A percentile compares a stretch with the other conserved stretches of the same genome.
Conservation (phyloP, 306 rosid genomes). For the Medicago lupulina region DNA sequence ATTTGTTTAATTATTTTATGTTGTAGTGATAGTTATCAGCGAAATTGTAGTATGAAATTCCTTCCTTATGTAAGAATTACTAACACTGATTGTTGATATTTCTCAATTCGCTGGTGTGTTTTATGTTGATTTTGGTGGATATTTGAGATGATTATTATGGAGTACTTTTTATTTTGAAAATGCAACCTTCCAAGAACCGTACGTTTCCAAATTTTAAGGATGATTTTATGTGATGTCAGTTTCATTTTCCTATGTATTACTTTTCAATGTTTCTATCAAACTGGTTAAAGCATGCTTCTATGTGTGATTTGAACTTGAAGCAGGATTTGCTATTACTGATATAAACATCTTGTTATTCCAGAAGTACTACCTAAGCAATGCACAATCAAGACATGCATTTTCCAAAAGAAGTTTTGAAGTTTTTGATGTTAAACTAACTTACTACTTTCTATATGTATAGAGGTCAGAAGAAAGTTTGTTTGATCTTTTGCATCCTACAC, state of each 20-base stretch:
- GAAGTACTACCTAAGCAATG: constrained; percentile 33
- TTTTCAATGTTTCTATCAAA: constrained; percentile 26
- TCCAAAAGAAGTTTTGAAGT: not conserved
- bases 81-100: constrained; percentile 29
- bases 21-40: constrained; percentile 14
- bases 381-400: constrained; percentile 27
- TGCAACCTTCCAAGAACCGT: constrained; percentile 11
- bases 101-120: constrained; percentile 21
- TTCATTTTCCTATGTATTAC: constrained; percentile 26
- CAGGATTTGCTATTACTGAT: constrained; percentile 22
- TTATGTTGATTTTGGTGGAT: constrained; percentile 33
- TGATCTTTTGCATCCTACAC: constrained; percentile 78
- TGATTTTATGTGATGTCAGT: not conserved
- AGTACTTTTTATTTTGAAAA: not conserved
- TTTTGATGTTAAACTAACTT: constrained; percentile 43
- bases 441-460: constrained; percentile 51
- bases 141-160: constrained; percentile 35
- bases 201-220: constrained; percentile 25
- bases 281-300: constrained; percentile 32
- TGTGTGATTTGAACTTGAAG: constrained; percentile 36
- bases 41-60: constrained; percentile 12
- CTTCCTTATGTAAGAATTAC: constrained; percentile 38
- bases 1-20: constrained; percentile 27
- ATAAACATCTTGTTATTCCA: constrained; percentile 33
- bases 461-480: constrained; percentile 79